Base-by-base conservation (phyloP, 2,329 filamentous ascomycete species). In the Aspergillus sp. region DNA sequence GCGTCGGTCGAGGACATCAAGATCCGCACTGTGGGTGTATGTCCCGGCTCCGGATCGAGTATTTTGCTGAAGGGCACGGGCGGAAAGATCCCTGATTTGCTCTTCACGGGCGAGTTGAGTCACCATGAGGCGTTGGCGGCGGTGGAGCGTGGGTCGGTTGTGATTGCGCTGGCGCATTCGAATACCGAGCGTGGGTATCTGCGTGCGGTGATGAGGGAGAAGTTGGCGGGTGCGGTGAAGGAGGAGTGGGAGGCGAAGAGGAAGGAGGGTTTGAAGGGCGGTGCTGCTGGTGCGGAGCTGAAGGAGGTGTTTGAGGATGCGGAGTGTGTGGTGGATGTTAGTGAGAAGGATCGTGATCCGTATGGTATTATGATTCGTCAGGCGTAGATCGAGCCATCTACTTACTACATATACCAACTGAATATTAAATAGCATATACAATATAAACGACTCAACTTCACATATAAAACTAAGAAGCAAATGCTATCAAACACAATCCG, bases 101-200 rank as follows among this genome's bases (percentile, higher is more conserved):
- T 96, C 4, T 91, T 99, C 68, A 98, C 92, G 0, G 95, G 95
- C 1, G 95, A 99, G 79, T 86, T 98, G 82, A 91, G 87, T 70
- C 95, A 99, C 74, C 95, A 99, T 74, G 92, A 95, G 65, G 92
- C 94, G 3, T 84, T 99, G 60, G 87, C 90, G 41, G 91, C 92
- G 1, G 91, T 91, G 28, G 93, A 97, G 80, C 85, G 88, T 60
- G 93, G 93, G 1, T 89, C 89, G 64, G 89, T 87, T 57, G 91
- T 98, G 0, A 85, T 98, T 55, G 90, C 89, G 43, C 83, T 96
- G 51, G 96, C 97, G 70, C 95, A 99, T 75, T 94, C 90, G 68
- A 98, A 98, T 76, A 95, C 91, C 0, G 95, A 99, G 80, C 82
- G 95, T 38, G 89, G 87, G 0, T 99, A 94, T 72, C 77, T 99